phyloP scores from a whole-genome alignment of 2,329 filamentous ascomycete genomes.

The Fusarium sp. region DNA sequence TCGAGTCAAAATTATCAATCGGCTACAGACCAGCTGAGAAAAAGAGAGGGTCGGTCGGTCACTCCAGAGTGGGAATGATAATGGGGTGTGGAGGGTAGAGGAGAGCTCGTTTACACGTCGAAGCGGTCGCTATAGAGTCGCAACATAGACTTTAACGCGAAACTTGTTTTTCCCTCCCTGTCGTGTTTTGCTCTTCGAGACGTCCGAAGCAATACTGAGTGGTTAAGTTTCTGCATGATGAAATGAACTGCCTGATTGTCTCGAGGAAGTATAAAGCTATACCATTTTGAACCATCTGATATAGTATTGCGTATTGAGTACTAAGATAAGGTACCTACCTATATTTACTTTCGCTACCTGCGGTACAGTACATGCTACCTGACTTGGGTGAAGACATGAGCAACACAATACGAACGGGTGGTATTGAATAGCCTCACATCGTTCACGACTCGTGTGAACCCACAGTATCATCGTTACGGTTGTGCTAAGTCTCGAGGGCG shows the following conservation, averaged over 20 bases:
- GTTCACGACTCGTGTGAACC: constrained; percentile 14
- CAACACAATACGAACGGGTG: neutral
- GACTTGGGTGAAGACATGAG: neutral
- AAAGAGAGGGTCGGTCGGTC: constrained; percentile 14
- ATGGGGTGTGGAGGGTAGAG: constrained; percentile 21
- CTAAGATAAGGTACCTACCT: neutral
- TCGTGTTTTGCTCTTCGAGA: neutral
- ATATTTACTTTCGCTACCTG: constrained; percentile 3
- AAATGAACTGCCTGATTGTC: constrained; percentile 18
- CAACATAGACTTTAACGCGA: constrained; percentile 9
- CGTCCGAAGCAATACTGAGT: neutral
- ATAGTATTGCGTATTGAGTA: neutral
- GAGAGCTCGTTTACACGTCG: neutral
- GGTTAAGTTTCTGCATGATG: constrained; percentile 18
- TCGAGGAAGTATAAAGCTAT: constrained; percentile 4
- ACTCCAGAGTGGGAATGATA: constrained; percentile 21
- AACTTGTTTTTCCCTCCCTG: constrained; percentile 19
- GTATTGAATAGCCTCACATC: constrained; percentile 1
- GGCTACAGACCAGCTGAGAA: constrained; percentile 14
- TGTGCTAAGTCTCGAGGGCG: neutral
- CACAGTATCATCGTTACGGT: constrained; percentile 2
- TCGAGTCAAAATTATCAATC: constrained; percentile 24
- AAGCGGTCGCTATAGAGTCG: neutral
- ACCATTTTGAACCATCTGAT: constrained; percentile 13
- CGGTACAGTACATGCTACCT: neutral